phyloP scores from a whole-genome alignment of 2,329 filamentous ascomycete genomes.

The Amylocarpus encephaloides region DNA sequence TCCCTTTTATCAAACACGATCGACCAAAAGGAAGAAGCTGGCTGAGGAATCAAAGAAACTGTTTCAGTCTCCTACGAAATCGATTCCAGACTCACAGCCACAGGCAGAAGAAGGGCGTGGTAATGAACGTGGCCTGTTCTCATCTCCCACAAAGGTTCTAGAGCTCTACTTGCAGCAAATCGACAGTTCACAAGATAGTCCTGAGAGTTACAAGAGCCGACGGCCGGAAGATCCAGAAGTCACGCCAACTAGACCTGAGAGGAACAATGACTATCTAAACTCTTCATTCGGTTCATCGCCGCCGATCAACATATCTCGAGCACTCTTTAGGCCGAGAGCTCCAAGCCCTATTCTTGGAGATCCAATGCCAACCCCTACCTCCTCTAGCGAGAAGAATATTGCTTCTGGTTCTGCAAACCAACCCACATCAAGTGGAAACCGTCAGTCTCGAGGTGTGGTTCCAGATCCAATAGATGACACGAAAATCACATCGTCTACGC shows the following conservation, averaged over 20 bases:
- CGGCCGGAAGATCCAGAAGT: neutral
- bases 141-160: slow-evolving; percentile 45
- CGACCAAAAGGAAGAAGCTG: slow-evolving; percentile 3
- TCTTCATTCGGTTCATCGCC: neutral
- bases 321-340: neutral
- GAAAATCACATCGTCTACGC: too few species aligned
- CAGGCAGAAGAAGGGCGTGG: slow-evolving; percentile 24
- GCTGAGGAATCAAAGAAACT: slow-evolving; percentile 22
- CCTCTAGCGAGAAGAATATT: neutral
- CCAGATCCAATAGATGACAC: too few species aligned
- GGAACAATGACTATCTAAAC: neutral
- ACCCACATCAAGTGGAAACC: too few species aligned
- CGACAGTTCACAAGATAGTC: slow-evolving; percentile 24
- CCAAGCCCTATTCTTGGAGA: neutral
- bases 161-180: slow-evolving; percentile 41
- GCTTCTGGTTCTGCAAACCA: too few species aligned
- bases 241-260: neutral
- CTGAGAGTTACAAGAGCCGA: slow-evolving; percentile 8
- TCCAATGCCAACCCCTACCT: neutral
- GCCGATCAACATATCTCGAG: neutral
- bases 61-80: slow-evolving; percentile 42
- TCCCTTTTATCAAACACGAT: slow-evolving; percentile 19
- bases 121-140: slow-evolving; percentile 30
- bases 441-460: too few species aligned
- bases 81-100: slow-evolving; percentile 50